Conservation (phyloP, 768 basidiomycete genomes). For the Lactarius sp. region DNA sequence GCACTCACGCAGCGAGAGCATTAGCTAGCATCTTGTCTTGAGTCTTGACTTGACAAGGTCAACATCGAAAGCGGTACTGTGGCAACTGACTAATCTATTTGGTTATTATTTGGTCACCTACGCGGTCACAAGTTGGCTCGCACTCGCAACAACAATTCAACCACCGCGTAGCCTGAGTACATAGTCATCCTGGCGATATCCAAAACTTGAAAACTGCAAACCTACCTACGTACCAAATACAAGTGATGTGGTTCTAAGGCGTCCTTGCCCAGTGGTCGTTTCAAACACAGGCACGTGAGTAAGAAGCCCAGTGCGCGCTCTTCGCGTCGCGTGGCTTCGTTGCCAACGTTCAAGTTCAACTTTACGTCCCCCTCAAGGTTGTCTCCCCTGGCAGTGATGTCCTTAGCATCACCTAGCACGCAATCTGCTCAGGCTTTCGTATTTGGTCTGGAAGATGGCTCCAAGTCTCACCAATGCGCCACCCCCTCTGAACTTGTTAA, state of each 20-base stretch:
- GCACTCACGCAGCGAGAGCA: slow-evolving; percentile 72
- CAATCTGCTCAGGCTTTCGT: slow-evolving; percentile 19
- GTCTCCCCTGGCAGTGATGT: slow-evolving; percentile 1
- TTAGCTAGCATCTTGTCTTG: slow-evolving; percentile 39
- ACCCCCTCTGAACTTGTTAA: not conserved
- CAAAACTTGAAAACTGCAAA: not conserved
- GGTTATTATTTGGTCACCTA: slow-evolving; percentile 4
- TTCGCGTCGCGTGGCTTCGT: not conserved
- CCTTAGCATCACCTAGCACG: slow-evolving; percentile 15
- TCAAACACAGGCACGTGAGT: slow-evolving; percentile 1
- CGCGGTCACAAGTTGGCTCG: not conserved
- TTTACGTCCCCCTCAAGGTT: not conserved
- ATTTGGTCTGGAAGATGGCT: slow-evolving; percentile 18
- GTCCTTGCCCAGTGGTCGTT: not conserved
- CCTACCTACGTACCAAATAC: not conserved
- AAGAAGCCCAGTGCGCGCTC: not conserved
- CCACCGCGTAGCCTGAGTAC: not conserved
- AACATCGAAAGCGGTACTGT: not conserved
- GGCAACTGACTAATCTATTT: slow-evolving; percentile 7
- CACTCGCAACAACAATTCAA: no score
- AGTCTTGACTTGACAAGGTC: not conserved
- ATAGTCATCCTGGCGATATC: not conserved
- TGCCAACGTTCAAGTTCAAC: not conserved
- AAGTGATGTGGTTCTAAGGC: not conserved
- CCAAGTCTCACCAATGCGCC: not conserved